Conservation (phyloP, 108 stramenopile species). For the Nitzschia inconspicua region DNA sequence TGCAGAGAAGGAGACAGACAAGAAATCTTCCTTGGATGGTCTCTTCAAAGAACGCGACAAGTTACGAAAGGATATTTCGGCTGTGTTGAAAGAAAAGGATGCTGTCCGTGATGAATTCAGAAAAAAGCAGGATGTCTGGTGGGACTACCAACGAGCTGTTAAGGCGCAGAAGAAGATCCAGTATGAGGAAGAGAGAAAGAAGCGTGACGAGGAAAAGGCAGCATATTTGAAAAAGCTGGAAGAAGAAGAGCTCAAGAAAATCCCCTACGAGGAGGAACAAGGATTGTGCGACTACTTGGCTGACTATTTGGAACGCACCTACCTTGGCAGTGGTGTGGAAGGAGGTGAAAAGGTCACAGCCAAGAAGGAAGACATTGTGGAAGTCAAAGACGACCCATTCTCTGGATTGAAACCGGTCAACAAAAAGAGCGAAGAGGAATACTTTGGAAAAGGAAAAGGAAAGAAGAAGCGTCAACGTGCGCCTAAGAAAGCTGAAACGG, state of each 20-base stretch:
- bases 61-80: slow-evolving; percentile 63
- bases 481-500: slow-evolving; percentile 54
- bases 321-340: slow-evolving; percentile 37
- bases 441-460: slow-evolving; percentile 71
- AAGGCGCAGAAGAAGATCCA: slow-evolving; percentile 78
- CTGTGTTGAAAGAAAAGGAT: slow-evolving; percentile 83
- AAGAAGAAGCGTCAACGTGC: slow-evolving; percentile 71
- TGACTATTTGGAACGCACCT: slow-evolving; percentile 76
- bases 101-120: slow-evolving; percentile 64
- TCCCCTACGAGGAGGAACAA: slow-evolving; percentile 96
- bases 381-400: slow-evolving; percentile 85
- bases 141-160: slow-evolving; percentile 72
- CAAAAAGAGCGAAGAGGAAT: slow-evolving; percentile 75
- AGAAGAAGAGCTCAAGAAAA: slow-evolving; percentile 93
- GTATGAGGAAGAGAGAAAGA: slow-evolving; percentile 86
- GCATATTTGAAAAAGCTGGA: slow-evolving; percentile 82
- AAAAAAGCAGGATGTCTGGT: slow-evolving; percentile 81
- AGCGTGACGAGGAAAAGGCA: slow-evolving; percentile 81
- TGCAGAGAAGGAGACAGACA: slow-evolving; percentile 53
- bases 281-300: slow-evolving; percentile 93
- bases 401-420: slow-evolving; percentile 66
- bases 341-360: slow-evolving; percentile 32
- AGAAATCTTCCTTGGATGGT: slow-evolving; percentile 52
- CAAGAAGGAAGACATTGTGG: slow-evolving; percentile 63
- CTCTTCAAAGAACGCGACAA: slow-evolving; percentile 76